Conservation (phyloP, 164 flowering plant genomes). For the Kalanchoe fedtschenkoi region DNA sequence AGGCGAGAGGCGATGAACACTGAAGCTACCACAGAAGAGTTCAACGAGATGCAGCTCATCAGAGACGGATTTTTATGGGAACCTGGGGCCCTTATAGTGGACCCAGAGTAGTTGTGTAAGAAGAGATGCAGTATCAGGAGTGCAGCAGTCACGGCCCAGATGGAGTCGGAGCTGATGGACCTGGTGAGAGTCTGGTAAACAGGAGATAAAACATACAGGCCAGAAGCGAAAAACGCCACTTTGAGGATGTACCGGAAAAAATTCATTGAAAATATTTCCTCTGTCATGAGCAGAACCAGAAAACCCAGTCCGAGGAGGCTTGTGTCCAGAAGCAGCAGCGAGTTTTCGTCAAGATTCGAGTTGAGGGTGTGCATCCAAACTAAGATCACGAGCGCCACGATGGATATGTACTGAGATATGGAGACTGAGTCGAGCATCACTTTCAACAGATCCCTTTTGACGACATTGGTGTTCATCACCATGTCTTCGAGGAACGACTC, state of each 20-base stretch:
- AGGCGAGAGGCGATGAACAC: constrained; percentile 89
- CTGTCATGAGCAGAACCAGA: constrained; percentile 55
- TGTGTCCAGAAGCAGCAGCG: constrained; percentile 53
- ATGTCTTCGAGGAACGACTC: constrained; percentile 84
- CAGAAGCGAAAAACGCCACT: constrained; percentile 62
- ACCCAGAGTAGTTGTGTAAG: constrained; percentile 79
- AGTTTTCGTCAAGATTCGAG: constrained; percentile 42
- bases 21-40: constrained; percentile 88
- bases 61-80: constrained; percentile 60
- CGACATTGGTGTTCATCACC: constrained; percentile 68
- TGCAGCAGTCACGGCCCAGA: constrained; percentile 68
- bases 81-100: constrained; percentile 65
- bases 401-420: constrained; percentile 75
- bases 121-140: constrained; percentile 80
- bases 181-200: constrained; percentile 76
- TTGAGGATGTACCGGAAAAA: constrained; percentile 52
- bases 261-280: constrained; percentile 41
- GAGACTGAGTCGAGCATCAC: constrained; percentile 41
- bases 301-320: constrained; percentile 65
- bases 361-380: constrained; percentile 73
- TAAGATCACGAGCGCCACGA: constrained; percentile 74
- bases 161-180: constrained; percentile 91
- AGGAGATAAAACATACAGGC: constrained; percentile 71
- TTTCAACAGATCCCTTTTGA: constrained; percentile 26
- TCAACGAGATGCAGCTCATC: constrained; percentile 71